Evolutionary conservation across 768 basidiomycete species (phyloP), one percentile per base, ranked within the genome.

Genomic region (Termitomyces sp.): DNA sequence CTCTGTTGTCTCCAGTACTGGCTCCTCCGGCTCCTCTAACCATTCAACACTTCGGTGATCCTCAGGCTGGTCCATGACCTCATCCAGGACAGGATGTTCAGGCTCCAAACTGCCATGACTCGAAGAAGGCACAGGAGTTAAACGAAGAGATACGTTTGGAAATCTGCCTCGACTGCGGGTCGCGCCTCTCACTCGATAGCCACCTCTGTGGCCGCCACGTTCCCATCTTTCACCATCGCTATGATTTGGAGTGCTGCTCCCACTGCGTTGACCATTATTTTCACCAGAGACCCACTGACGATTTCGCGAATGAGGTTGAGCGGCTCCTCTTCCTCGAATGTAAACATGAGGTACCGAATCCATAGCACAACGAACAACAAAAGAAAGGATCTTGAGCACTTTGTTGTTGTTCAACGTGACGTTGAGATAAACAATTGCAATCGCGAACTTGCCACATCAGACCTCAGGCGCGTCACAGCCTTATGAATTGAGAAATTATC

Each of bases 181-280:
- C 51, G 28, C 55, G 32, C 70, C 76, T 66, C 71, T 70, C 38
- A 65, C 70, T 53, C 79, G 76, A 44, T 79, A 74, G 18, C 80
- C 71, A 36, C 83, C 83, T 61, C 79, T 75, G 67, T 76, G 74
- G 5, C 81, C 81, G 5, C 85, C 85, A 47, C 86, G 77, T 52
- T 88, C 87, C 83, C 86, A 82, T 46, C 81, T 74, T 54, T 84
- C 84, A 26, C 66, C 64, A 61, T 87, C 84, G 18, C 65, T 65
- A 60, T 73, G 67, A 49, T 71, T 70, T 7, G 75, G 70, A 3
- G 72, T 73, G 46, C 65, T 73, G 54, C 66, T 61, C 26, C 71
- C 65, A 51, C 67, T 72, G 58, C 73, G 68, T 33, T 73, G 71
- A 54, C 67, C 67, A 49, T 68, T 69, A 48, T 68, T 69, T 47